phyloP scores from a whole-genome alignment of 2,329 filamentous ascomycete genomes.

The Chalaropsis thielavioides region DNA sequence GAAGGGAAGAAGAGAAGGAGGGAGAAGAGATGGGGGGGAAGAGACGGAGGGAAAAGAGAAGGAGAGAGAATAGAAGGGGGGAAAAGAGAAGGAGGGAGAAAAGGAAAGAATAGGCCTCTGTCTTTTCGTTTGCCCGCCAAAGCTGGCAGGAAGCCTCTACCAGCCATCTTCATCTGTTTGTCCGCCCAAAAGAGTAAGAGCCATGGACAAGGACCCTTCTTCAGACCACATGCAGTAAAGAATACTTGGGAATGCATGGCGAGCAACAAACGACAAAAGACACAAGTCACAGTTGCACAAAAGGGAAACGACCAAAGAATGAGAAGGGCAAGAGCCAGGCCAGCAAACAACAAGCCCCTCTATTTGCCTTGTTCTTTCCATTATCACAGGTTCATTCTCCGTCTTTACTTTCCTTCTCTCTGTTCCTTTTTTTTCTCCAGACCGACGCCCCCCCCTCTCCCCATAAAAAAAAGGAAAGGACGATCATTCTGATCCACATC shows the following conservation, averaged over 20 bases:
- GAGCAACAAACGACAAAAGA: background rate
- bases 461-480: background rate
- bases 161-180: constrained; percentile 2
- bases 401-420: background rate
- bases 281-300: background rate
- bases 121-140: background rate
- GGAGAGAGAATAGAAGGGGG: too few species aligned
- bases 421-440: background rate
- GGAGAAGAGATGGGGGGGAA: background rate
- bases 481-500: constrained; percentile 7
- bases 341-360: background rate
- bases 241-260: background rate
- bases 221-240: background rate
- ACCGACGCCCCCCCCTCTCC: background rate
- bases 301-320: background rate
- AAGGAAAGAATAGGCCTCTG: background rate
- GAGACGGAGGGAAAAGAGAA: background rate
- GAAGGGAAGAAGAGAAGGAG: background rate
- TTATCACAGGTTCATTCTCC: background rate
- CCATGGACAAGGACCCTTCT: background rate
- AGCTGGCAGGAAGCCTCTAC: background rate
- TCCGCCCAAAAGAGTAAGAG: background rate
- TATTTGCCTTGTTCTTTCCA: background rate
- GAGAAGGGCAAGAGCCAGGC: background rate
- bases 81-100: too few species aligned